Evolutionary conservation across 2,329 filamentous ascomycete genomes (phyloP), one percentile per base, ranked within the genome.

Genomic region (Penicillium psychrosexuale): DNA sequence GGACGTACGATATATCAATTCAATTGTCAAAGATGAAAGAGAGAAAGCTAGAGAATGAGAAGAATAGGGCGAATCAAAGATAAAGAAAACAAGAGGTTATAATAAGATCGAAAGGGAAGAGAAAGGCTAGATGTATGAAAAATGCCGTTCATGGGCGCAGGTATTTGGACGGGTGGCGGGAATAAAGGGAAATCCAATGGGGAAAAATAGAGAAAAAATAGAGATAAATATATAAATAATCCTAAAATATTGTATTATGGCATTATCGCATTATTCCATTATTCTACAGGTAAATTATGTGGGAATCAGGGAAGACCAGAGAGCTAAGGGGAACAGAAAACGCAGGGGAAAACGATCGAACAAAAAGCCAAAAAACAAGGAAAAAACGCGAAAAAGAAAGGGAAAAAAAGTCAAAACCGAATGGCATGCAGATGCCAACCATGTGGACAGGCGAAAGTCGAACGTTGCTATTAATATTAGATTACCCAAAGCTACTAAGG

Each of bases 371-470:
- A 42, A 53, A 36, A 28, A 24, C 5, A 33, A n/a, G 5, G n/a
- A 36, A 36, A 44, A 30, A 43, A 22, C 2, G 19, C 19, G 19
- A 22, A 22, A 22, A n/a, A 33, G 40, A 47, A 24, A 44, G 40
- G 40, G 19, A 22, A 40, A 17, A 43, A 52, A 46, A 42, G 44
- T 50, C 19, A 31, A 22, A 13, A 19, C 17, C 45, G 38, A 39
- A 65, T 63, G 60, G 61, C 56, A 60, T 63, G 62, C 64, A 68
- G 62, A 54, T 70, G 66, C 66, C 67, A 69, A 69, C 67, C 67
- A 69, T 69, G 66, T 69, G 67, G 66, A 45, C 28, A 43, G n/a
- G n/a, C 22, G 11, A 24, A 6, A 24, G 22, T 27, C 5, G 22
- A 59, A 59, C 56, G 50, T 28, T 50, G 31, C 51, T 61, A 53